A percentile compares a stretch with the other conserved stretches of the same genome.
Conservation (phyloP, 129 eudicot species). For the Saussurea involucrata region DNA sequence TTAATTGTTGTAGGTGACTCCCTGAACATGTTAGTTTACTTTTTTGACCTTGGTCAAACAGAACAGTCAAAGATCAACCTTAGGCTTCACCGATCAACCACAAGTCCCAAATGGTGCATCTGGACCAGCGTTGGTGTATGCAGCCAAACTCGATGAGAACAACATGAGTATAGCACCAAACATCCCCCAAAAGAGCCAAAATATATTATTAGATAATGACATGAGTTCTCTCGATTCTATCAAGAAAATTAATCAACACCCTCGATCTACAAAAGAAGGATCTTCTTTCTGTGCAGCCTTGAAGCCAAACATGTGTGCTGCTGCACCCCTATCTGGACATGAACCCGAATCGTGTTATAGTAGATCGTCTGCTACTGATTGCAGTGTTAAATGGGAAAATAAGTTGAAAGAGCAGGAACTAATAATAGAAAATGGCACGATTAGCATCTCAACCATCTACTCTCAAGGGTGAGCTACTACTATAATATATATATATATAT, state of each 20-base stretch:
- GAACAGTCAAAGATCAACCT: slow-evolving; percentile 39
- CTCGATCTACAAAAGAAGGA: slow-evolving; percentile 30
- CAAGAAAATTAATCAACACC: slow-evolving; percentile 21
- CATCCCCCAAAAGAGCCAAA: slow-evolving; percentile 47
- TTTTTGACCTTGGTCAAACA: slow-evolving; percentile 20
- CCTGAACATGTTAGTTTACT: neutral
- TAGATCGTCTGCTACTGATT: slow-evolving; percentile 47
- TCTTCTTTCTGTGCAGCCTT: slow-evolving; percentile 20
- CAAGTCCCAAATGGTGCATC: slow-evolving; percentile 35
- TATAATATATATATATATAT: neutral
- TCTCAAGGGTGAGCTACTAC: slow-evolving; percentile 65
- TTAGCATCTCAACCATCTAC: slow-evolving; percentile 73
- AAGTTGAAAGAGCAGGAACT: slow-evolving; percentile 59
- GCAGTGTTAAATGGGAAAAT: slow-evolving; percentile 22
- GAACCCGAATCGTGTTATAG: slow-evolving; percentile 26
- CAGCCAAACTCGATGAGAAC: slow-evolving; percentile 41
- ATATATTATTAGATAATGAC: slow-evolving; percentile 38
- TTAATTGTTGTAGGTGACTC: neutral
- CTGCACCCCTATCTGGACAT: too few species aligned
- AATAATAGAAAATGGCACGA: slow-evolving; percentile 83
- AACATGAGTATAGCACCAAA: slow-evolving; percentile 28
- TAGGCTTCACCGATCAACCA: slow-evolving; percentile 48
- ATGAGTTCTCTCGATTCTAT: neutral
- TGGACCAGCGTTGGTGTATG: slow-evolving; percentile 34
- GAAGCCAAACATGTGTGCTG: neutral